phyloP scores from a whole-genome alignment of 768 basidiomycete genomes.

The Nidularia pulvinata region DNA sequence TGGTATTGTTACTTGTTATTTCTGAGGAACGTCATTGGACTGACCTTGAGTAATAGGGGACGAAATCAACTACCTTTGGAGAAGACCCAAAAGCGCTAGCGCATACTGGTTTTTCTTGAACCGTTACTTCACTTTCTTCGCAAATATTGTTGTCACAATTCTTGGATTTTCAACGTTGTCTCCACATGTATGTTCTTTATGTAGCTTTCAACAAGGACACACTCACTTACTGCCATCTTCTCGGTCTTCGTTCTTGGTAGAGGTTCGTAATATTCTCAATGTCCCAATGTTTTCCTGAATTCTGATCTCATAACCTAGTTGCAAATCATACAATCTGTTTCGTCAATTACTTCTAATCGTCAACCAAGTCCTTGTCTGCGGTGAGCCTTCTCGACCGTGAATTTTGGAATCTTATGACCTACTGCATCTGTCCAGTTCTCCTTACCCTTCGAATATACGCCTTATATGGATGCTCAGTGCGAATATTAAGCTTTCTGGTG shows the following conservation, averaged over 20 bases:
- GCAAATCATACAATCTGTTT: slow-evolving; percentile 31
- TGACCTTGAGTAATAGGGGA: slow-evolving; percentile 13
- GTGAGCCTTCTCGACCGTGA: slow-evolving; percentile 24
- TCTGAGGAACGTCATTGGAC: neutral
- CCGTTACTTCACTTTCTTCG: slow-evolving; percentile 45
- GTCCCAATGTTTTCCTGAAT: too few relatives aligned
- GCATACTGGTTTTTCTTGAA: slow-evolving; percentile 47
- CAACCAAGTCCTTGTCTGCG: slow-evolving; percentile 42
- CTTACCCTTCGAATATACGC: slow-evolving; percentile 50
- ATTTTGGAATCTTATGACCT: neutral
- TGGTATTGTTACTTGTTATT: too few relatives aligned
- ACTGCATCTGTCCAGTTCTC: slow-evolving; percentile 23
- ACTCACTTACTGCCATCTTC: too few relatives aligned
- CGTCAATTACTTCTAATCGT: slow-evolving; percentile 39
- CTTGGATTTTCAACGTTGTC: slow-evolving; percentile 23
- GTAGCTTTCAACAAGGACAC: too few relatives aligned
- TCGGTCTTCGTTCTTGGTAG: too few relatives aligned
- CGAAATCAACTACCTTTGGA: slow-evolving; percentile 47
- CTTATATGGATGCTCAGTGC: slow-evolving; percentile 38
- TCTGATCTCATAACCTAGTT: slow-evolving; percentile 23
- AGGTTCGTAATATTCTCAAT: too few relatives aligned
- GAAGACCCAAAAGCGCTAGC: slow-evolving; percentile 30
- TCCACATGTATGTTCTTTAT: slow-evolving; percentile 11
- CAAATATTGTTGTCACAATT: slow-evolving; percentile 26
- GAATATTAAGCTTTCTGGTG: slow-evolving; percentile 32